phyloP scores from a whole-genome alignment of 2,329 filamentous ascomycete genomes.

The Hymenoscyphus infarciens region DNA sequence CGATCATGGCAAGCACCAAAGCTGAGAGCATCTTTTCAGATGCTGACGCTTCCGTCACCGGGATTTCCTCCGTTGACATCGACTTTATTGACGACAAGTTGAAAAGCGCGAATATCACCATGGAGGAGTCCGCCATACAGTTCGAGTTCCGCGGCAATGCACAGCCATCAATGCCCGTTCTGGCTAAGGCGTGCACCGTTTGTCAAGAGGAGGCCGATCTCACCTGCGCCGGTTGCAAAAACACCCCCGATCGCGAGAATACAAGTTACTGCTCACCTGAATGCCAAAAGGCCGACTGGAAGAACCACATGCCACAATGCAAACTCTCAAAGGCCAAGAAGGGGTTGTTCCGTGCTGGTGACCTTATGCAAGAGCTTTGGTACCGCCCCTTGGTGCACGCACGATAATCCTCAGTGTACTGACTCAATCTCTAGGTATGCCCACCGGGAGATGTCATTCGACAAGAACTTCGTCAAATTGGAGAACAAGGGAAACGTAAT shows the following conservation, averaged over 20 bases:
- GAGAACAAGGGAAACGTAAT: background rate
- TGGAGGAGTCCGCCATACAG: too few species aligned
- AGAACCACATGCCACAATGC: background rate
- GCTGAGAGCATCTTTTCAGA: too few species aligned
- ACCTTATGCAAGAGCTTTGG: background rate
- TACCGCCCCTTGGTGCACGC: background rate
- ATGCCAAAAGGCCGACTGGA: background rate
- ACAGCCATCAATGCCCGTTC: too few species aligned
- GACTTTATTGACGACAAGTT: too few species aligned
- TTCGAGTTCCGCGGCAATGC: too few species aligned
- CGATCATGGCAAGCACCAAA: too few species aligned
- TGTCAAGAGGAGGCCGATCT: background rate
- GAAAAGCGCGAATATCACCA: too few species aligned
- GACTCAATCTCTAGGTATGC: background rate
- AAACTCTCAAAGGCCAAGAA: background rate
- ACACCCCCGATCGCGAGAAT: background rate
- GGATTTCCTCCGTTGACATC: too few species aligned
- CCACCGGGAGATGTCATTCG: background rate
- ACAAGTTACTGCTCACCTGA: background rate
- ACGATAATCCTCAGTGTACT: too few species aligned
- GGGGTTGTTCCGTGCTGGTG: background rate
- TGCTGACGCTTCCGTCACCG: too few species aligned
- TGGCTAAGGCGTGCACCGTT: background rate
- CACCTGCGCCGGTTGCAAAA: background rate
- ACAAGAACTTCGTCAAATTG: background rate